Conservation (phyloP, 2,329 filamentous ascomycete species). For the Clarireedia monteithiana region DNA sequence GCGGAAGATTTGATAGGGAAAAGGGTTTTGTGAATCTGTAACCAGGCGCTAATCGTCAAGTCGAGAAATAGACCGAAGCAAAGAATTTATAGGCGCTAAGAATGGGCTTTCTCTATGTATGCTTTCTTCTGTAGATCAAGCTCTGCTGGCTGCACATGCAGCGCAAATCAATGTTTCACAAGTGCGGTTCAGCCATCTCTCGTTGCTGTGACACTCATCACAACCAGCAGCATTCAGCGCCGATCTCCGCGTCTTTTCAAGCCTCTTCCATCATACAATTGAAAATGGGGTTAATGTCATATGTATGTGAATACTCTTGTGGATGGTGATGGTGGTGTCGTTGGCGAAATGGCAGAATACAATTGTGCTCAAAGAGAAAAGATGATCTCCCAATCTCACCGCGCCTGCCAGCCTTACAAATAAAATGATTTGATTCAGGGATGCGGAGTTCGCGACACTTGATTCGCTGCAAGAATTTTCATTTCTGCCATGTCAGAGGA, state of each 20-base stretch:
- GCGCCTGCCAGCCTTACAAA: slow-evolving; percentile 2
- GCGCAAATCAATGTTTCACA: not conserved
- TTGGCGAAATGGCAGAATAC: not conserved
- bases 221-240: slow-evolving; percentile 1
- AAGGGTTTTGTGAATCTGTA: not conserved
- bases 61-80: not conserved
- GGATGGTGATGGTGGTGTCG: not conserved
- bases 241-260: not conserved
- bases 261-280: slow-evolving; percentile 5
- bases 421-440: slow-evolving; percentile 5
- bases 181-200: slow-evolving; percentile 7
- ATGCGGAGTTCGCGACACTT: not conserved
- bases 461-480: slow-evolving; percentile 1
- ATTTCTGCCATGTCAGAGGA: slow-evolving; percentile 9
- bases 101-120: not conserved
- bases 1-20: not conserved
- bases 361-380: not conserved
- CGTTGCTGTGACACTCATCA: slow-evolving; percentile 9
- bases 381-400: slow-evolving; percentile 5
- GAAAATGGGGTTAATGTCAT: not conserved
- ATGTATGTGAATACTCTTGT: not conserved
- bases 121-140: not conserved
- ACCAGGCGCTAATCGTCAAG: slow-evolving; percentile 1
- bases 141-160: slow-evolving; percentile 2
- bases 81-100: slow-evolving; percentile 2